These are phyloP conservation scores for Leccinum sublutescens DNA, from an alignment of 768 basidiomycete genomes.

Conservation along the genomic window DNA sequence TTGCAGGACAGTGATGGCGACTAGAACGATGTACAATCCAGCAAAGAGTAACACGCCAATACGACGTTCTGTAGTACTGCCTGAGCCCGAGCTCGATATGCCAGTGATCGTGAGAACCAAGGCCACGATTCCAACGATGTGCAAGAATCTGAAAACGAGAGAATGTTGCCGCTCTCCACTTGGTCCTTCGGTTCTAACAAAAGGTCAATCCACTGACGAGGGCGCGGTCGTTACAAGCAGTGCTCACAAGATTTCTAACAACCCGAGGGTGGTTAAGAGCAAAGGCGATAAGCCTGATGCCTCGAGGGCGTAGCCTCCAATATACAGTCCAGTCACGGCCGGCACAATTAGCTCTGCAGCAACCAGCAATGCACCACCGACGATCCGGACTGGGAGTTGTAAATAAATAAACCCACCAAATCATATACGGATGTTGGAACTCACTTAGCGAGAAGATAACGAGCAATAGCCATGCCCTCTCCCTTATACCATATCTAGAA, in stretches of 20 bases:
- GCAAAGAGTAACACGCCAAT: constrained; percentile 35
- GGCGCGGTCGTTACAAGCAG: neutral
- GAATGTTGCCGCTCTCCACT: constrained; percentile 13
- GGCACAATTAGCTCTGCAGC: constrained; percentile 47
- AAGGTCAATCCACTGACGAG: constrained; percentile 3
- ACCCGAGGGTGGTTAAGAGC: constrained; percentile 36
- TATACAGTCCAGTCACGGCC: constrained; percentile 43
- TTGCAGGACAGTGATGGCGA: constrained; percentile 47
- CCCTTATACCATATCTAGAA: constrained; percentile 54
- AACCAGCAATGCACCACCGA: constrained; percentile 55
- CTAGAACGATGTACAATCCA: constrained; percentile 41
- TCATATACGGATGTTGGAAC: constrained; percentile 19
- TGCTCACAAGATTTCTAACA: constrained; percentile 37
- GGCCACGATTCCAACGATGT: constrained; percentile 27
- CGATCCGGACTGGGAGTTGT: constrained; percentile 47
- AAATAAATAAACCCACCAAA: constrained; percentile 1
- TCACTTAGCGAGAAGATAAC: constrained; percentile 56
- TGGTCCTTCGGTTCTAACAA: constrained; percentile 31
- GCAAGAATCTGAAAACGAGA: constrained; percentile 27
- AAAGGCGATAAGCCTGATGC: constrained; percentile 40
- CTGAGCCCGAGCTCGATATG: constrained; percentile 19
- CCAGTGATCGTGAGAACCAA: constrained; percentile 36
- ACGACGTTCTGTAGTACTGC: constrained; percentile 29
- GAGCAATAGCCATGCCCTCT: constrained; percentile 70
- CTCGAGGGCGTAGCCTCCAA: constrained; percentile 49